Evolutionary conservation across 2,329 filamentous ascomycete species (phyloP), one percentile per base, ranked within the genome.

Genomic region (Penicillium expansum): DNA sequence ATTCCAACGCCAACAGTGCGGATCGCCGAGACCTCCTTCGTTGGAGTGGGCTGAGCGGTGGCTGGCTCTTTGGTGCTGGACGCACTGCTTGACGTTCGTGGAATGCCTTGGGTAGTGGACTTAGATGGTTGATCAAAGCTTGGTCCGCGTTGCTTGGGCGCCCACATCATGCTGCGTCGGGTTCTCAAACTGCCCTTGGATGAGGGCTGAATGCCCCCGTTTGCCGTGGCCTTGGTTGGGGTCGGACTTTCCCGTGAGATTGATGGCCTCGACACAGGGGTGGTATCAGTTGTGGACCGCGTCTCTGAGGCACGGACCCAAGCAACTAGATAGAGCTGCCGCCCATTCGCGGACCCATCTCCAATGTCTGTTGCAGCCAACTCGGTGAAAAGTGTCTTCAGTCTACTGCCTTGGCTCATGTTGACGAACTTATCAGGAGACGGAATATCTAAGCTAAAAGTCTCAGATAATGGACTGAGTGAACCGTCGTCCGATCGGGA

Each of bases 361-460:
- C 84, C 84, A 55, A 88, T 79, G 67, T 97, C 92, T 48, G 86
- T 83, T 0, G 90, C 84, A 38, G 87, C 91, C 18, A 99, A 79
- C 67, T 97, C 92, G 3, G 91, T 87, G 65, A 97, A 97, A 2
- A 99, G 80, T 0, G 92, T 95, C 69, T 89, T 91, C 70, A 92
- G 84, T 68, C 88, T 87, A 22, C 84, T 82, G 61, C 85, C 84
- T 51, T 86, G 83, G 10, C 83, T 77, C 48, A 90, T 76, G 58
- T 83, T 84, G 13, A 86, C 82, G 60, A 92, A 85, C 20, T 85
- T 83, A 55, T 91, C 90, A 30, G 88, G 87, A 0, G 90, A 79
- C 0, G 90, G 88, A 14, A 96, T 82, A 52, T 92, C 87, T 51
- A 96, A 83, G 16, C 85, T 84, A 74, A 91, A 97, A 48, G 85